A percentile compares a stretch with the other conserved stretches of the same genome.
These are phyloP conservation scores for Austroboletus rostrupii DNA, from an alignment of 1,284 basidiomycete species.

Conservation along the genomic window DNA sequence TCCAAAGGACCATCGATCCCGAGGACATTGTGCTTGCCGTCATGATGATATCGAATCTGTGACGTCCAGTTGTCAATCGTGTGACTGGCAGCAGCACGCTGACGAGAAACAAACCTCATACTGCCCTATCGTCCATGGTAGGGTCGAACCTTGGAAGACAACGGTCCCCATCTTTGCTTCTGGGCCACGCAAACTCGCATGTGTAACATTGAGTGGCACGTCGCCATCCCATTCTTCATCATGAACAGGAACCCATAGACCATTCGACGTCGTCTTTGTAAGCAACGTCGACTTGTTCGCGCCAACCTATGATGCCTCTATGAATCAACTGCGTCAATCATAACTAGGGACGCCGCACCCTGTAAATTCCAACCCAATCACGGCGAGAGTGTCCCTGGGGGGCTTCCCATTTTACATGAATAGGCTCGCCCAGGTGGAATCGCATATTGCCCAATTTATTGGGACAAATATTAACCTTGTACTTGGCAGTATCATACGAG, in stretches of 20 bases:
- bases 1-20: slow-evolving; percentile 79
- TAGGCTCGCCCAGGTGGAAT: slow-evolving; percentile 90
- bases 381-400: slow-evolving; percentile 85
- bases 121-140: slow-evolving; percentile 83
- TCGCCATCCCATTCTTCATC: slow-evolving; percentile 94
- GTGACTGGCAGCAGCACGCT: background rate
- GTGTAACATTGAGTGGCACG: slow-evolving; percentile 53
- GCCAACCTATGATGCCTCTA: slow-evolving; percentile 55
- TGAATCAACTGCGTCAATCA: slow-evolving; percentile 3
- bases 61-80: slow-evolving; percentile 1
- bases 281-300: slow-evolving; percentile 80
- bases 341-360: slow-evolving; percentile 37
- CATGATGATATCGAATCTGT: slow-evolving; percentile 82
- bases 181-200: slow-evolving; percentile 31
- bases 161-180: slow-evolving; percentile 64
- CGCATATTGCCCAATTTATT: slow-evolving; percentile 46
- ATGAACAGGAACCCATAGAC: slow-evolving; percentile 91
- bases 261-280: slow-evolving; percentile 83
- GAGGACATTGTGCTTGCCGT: slow-evolving; percentile 96
- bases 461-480: slow-evolving; percentile 63
- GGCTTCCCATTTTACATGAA: slow-evolving; percentile 84
- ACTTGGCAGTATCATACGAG: slow-evolving; percentile 75
- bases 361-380: slow-evolving; percentile 96
- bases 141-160: slow-evolving; percentile 69
- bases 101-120: slow-evolving; percentile 67